These are phyloP conservation scores for Cyclotella sp. DNA, from an alignment of 108 stramenopile genomes.

Conservation along the genomic window DNA sequence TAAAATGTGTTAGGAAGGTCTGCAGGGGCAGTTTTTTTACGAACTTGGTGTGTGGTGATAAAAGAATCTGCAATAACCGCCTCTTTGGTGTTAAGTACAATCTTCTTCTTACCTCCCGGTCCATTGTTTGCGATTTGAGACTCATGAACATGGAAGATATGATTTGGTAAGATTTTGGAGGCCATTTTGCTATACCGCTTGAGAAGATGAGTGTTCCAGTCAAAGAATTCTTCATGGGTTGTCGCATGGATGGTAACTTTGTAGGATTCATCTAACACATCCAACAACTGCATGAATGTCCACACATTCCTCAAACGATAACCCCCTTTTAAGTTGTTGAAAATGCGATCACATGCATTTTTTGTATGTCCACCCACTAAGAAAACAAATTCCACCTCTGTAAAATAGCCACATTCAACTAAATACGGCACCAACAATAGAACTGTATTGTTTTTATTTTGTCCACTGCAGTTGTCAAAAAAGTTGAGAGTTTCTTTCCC, in stretches of 20 bases:
- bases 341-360: not conserved
- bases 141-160: not conserved
- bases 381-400: not conserved
- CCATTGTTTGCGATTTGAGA: no score
- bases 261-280: not conserved
- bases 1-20: no score
- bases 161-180: not conserved
- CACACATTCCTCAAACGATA: not conserved
- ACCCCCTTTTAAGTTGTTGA: not conserved
- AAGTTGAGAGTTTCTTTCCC: not conserved
- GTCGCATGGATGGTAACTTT: not conserved
- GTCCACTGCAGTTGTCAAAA: constrained; percentile 1
- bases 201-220: not conserved
- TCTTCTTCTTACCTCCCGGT: no score
- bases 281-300: not conserved
- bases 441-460: not conserved
- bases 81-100: no score
- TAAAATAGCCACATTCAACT: not conserved
- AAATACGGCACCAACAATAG: not conserved
- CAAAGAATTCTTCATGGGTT: not conserved
- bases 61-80: no score
- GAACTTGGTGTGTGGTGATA: no score
- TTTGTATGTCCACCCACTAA: not conserved
- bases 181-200: not conserved
- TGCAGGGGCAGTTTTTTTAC: no score